Conservation (phyloP, 352 stramenopile genomes). For the Pythium biforme region DNA sequence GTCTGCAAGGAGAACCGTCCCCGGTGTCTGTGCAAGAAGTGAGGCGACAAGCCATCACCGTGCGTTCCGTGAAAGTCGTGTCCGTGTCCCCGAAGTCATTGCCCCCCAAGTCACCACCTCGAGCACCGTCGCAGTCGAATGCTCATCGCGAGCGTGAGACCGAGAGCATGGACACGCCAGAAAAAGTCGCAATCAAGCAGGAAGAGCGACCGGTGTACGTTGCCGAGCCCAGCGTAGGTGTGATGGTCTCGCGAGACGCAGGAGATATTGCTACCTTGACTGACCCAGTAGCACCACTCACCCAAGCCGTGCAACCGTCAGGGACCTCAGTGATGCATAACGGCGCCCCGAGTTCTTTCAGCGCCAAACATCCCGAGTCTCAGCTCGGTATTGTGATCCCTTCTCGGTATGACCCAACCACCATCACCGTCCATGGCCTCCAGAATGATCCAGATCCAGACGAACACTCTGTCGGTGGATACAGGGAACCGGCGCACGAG, state of each 20-base stretch:
- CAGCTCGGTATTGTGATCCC: slow-evolving; percentile 23
- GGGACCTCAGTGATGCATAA: slow-evolving; percentile 1
- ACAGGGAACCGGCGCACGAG: background rate
- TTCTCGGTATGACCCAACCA: slow-evolving; percentile 10
- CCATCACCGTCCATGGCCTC: background rate
- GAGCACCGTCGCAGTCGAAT: too few relatives aligned
- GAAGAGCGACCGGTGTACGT: background rate
- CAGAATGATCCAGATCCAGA: background rate
- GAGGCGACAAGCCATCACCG: slow-evolving; percentile 7
- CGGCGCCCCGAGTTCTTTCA: slow-evolving; percentile 14
- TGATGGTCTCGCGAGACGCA: background rate
- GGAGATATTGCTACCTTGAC: background rate
- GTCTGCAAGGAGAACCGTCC: slow-evolving; percentile 4
- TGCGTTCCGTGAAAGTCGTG: slow-evolving; percentile 14
- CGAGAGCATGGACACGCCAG: background rate
- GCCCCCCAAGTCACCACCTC: background rate
- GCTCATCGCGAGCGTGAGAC: background rate
- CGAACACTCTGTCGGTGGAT: background rate
- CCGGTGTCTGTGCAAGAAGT: slow-evolving; percentile 13
- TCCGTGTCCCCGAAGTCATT: slow-evolving; percentile 18
- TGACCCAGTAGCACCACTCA: background rate
- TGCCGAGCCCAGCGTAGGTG: background rate
- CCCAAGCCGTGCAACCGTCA: background rate
- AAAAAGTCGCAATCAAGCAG: background rate
- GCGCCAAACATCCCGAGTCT: slow-evolving; percentile 12